A percentile compares a stretch with the other conserved stretches of the same genome.
These are phyloP conservation scores for Acephala macrosclerotiorum DNA, from an alignment of 2,329 filamentous ascomycete species.

Conservation along the genomic window DNA sequence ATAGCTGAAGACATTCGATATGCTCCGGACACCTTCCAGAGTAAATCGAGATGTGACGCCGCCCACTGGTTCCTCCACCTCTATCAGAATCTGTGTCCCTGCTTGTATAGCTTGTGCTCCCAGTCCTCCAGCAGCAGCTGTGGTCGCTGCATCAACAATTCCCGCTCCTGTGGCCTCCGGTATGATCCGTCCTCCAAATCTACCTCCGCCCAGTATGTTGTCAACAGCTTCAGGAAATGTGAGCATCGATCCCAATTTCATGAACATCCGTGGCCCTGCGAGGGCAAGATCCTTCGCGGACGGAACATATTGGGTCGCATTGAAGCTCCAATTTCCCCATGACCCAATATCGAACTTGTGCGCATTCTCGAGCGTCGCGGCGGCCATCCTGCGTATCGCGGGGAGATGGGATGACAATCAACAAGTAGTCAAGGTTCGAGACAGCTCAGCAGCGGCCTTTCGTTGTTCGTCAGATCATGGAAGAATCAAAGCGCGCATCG, in stretches of 20 bases:
- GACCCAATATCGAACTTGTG: conserved; percentile 54
- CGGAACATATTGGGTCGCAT: conserved; percentile 66
- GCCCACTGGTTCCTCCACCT: conserved; percentile 50
- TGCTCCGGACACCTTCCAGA: conserved; percentile 68
- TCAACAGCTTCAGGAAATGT: conserved; percentile 66
- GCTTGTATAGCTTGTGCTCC: conserved; percentile 37
- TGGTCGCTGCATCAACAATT: conserved; percentile 47
- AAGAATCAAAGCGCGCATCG: conserved; percentile 20
- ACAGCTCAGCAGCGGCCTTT: conserved; percentile 3
- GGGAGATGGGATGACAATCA: conserved; percentile 5
- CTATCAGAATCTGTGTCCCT: conserved; percentile 41
- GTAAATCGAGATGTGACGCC: conserved; percentile 58
- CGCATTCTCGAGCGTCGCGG: conserved; percentile 33
- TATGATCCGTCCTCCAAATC: conserved; percentile 62
- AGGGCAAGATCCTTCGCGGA: conserved; percentile 73
- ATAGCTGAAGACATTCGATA: conserved; percentile 90
- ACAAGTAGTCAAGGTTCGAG: not conserved
- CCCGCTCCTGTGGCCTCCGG: conserved; percentile 62
- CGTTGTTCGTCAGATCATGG: conserved; percentile 8
- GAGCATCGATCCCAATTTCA: conserved; percentile 70
- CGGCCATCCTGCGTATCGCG: conserved; percentile 34
- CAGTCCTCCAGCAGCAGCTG: conserved; percentile 52
- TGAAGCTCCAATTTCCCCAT: conserved; percentile 58
- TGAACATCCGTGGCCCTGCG: conserved; percentile 74
- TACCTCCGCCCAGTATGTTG: conserved; percentile 52